Evolutionary conservation across 176 grass and related monocot genomes (phyloP), one percentile per base, ranked within the genome.

Genomic region (Rhipidocladum racemiflorum): DNA sequence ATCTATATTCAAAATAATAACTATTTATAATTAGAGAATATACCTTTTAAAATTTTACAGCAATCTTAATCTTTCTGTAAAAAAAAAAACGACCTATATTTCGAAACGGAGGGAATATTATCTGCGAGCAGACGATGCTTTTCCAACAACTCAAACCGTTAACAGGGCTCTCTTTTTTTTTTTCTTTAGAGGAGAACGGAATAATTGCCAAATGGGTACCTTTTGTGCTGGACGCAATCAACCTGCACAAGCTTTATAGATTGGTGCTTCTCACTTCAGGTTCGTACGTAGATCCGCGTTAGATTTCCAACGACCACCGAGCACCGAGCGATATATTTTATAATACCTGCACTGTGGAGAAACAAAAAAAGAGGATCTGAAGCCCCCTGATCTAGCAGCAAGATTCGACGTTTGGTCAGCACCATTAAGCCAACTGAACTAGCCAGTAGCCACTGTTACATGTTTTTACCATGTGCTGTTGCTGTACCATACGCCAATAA

Each of bases 141-240:
- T 61, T 40, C 27, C 64, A 61, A 21, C 83, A 53, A 72, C 74
- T 8, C 61, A 84, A 42, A 61, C 81, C 81, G 87, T 75, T 84
- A 43, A 57, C 16, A 39, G 17, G 40, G 4, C 24, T 5, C 17
- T 17, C 13, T 3, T 1, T 35, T 7, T 18, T 40, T 6, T 13
- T 1, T 24, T 7, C 15, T 68, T 27, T 0, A 12, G 30, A 40
- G 15, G n/a, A 18, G 32, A 20, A 43, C 57, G 78, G 34, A 68
- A 81, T 55, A 21, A 70, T 36, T 4, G 35, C 38, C 38, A 8
- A 39, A 39, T 20, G 49, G 65, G 57, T 4, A 18, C 23, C 86
- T 84, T 88, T 84, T 68, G 49, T 27, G 86, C 79, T 69, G 71
- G 62, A 63, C 76, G 80, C 80, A 54, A 83, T 77, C 79, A 61